Evolutionary conservation across 1,139 yeast species (phyloP), one percentile per base, ranked within the genome.

Genomic region (Pichia kudriavzevii): DNA sequence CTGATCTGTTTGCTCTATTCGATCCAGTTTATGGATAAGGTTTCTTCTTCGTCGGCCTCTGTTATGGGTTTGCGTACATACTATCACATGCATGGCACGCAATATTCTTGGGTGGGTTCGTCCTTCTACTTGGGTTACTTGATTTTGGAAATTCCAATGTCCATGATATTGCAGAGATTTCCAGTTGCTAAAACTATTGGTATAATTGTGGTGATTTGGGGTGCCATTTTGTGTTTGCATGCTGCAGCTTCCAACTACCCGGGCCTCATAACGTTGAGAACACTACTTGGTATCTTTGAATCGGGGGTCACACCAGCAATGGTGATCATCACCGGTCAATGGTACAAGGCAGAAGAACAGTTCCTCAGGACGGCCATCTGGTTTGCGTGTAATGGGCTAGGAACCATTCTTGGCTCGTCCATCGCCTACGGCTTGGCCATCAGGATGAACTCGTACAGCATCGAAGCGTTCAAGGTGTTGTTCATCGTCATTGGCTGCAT

Each of bases 11-110:
- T 70, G 12, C 53, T 76, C 14, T 75, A 75, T 50, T 66, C 75
- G 13, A 59, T 68, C 29, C 85, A 79, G 53, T 75, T 69, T 41
- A 73, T 79, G 76, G 87, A 79, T 54, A 79, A 79, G 49, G 57
- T 66, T 13, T 60, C 82, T 7, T 72, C 67, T 25, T 62, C 77
- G 13, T 69, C 67, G 40, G 82, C 83, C 5, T 67, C 83, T 1
- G 66, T 79, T 35, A 63, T 77, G 63, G 79, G 79, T 1, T 40
- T 52, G 19, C 56, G 69, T 42, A 52, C 49, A 4, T 73, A 66
- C 39, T 56, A 71, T 39, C 44, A 64, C 7, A 71, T 75, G 79
- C 50, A 47, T 13, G 76, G 77, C 20, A 55, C 62, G 32, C 62
- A 61, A 57, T 75, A 74, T 49, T 59, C 74, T 6, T 74, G 79